Conservation (phyloP, 441 rosid genomes). For the Croton setiger region DNA sequence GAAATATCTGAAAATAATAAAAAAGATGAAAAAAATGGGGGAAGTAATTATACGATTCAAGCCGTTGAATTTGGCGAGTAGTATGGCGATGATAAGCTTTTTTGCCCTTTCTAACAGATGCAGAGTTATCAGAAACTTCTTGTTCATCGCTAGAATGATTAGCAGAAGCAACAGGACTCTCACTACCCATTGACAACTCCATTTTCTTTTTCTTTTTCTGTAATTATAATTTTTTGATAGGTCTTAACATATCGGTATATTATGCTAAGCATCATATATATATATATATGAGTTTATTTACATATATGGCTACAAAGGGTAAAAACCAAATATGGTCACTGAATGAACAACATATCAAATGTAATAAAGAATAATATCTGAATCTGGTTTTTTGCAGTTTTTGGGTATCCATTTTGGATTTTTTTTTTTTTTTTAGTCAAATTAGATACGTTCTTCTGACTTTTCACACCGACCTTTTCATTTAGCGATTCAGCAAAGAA, state of each 20-base stretch:
- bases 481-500: no score
- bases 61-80: slow-evolving; percentile 41
- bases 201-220: slow-evolving; percentile 4
- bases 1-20: not conserved
- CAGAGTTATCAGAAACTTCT: slow-evolving; percentile 15
- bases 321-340: slow-evolving; percentile 12
- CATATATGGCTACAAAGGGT: slow-evolving; percentile 5
- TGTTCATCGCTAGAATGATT: slow-evolving; percentile 42
- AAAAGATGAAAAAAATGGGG: not conserved
- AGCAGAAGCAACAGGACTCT: slow-evolving; percentile 23
- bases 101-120: slow-evolving; percentile 25
- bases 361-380: slow-evolving; percentile 16
- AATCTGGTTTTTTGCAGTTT: slow-evolving; percentile 8
- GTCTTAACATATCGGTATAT: not conserved
- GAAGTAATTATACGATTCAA: slow-evolving; percentile 46
- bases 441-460: no score
- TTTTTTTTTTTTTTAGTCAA: not conserved
- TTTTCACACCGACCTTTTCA: no score
- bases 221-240: not conserved
- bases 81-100: slow-evolving; percentile 51
- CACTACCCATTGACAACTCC: slow-evolving; percentile 30
- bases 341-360: slow-evolving; percentile 21
- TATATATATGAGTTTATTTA: slow-evolving; percentile 9
- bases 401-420: slow-evolving; percentile 10
- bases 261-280: not conserved